Evolutionary conservation across 441 rosid species (phyloP).

Genomic region (Erysimum pusillum): DNA sequence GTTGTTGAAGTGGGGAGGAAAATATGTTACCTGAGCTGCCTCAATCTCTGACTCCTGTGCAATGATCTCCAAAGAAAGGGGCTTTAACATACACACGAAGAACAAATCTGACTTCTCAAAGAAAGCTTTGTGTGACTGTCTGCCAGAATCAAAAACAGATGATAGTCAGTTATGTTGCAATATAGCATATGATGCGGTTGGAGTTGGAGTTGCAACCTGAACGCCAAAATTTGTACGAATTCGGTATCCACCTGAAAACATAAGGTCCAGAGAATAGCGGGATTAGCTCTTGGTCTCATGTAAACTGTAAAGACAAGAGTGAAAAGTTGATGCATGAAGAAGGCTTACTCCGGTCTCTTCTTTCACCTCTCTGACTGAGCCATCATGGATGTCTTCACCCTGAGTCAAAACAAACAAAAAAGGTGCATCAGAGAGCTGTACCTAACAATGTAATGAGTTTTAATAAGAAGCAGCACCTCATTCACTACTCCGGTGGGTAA

Average conservation of each 20-base stretch:
- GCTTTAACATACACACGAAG: constrained; percentile 82
- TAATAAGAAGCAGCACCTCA: constrained; percentile 54
- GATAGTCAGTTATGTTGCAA: constrained; percentile 22
- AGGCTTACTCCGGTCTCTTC: constrained; percentile 88
- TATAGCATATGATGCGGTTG: constrained; percentile 16
- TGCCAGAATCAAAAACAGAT: constrained; percentile 42
- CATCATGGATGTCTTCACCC: constrained; percentile 79
- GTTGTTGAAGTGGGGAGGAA: neutral
- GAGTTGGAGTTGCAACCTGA: constrained; percentile 60
- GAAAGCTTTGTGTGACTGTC: constrained; percentile 80
- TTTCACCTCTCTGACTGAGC: constrained; percentile 80
- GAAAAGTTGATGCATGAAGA: neutral
- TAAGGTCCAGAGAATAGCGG: constrained; percentile 5
- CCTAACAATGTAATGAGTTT: neutral
- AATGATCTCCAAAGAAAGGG: constrained; percentile 69
- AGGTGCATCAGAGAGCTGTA: constrained; percentile 21
- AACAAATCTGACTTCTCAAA: constrained; percentile 83
- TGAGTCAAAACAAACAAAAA: constrained; percentile 35
- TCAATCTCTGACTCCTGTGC: constrained; percentile 80
- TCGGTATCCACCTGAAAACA: constrained; percentile 65
- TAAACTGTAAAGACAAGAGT: neutral
- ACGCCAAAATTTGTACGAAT: constrained; percentile 72
- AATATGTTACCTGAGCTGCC: constrained; percentile 69
- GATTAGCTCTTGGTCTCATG: constrained; percentile 28
- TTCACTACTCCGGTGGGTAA: constrained; percentile 87